Base-by-base conservation (phyloP, 768 basidiomycete genomes). In the Lentinula sp. region DNA sequence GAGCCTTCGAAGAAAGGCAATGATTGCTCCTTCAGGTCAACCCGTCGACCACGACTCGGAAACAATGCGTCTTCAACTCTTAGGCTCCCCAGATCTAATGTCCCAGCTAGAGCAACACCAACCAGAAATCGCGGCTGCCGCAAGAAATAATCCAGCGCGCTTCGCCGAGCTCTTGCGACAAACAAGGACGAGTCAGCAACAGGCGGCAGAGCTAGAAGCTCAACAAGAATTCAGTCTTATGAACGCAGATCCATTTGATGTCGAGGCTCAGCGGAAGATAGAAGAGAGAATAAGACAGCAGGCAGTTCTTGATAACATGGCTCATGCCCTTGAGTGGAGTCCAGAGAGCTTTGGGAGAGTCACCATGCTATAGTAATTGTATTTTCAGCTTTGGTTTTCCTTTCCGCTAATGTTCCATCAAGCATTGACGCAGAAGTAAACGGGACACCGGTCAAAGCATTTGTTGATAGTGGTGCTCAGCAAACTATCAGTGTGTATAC, bases 401-500 rank as follows among this genome's bases (percentile, higher is more conserved):
- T n/a, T n/a, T 43, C 5, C 13, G 8, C 28, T 8, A 5, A 32
- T 52, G 10, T 52, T 34, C 11, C 15, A 3, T n/a, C 9, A 61
- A 95, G 92, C 67, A 91, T 98, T 64, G 84, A 88, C 28, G 86
- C 95, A 0, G 97, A 98, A 68, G 93, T 99, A 2, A 99, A 99
- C 68, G 88, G 89, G 1, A 80, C 82, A 62, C 89, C 89, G 3
- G 86, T 98, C 40, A 95, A 93, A 72, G 97, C 97, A 0, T 99
- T 99, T 66, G 97, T 99, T 46, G 97, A 99, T 71, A 97, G 94
- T 65, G 97, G 96, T 45, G 97, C 97, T 10, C 97, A 99, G 68
- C 85, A 86, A 64, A 99, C 96, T 1, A 98, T 98, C 76, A 98
- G 95, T 95, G 3, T 67, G 88, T 76, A 11, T 23, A 52, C 58